Evolutionary conservation across 2,329 filamentous ascomycete species (phyloP).

Genomic region (Fusarium mangiferae): DNA sequence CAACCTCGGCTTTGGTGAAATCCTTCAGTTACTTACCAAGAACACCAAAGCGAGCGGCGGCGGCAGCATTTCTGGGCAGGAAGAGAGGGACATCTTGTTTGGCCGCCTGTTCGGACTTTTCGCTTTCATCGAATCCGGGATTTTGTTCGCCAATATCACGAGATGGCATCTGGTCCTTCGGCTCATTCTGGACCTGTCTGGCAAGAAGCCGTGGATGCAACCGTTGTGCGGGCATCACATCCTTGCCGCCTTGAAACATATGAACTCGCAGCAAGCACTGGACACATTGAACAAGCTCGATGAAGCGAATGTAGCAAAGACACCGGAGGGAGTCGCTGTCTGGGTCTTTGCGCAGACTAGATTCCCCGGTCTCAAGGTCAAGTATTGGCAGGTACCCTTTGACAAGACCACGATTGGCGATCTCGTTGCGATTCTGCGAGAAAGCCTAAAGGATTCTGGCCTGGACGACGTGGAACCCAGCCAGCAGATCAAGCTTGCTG

Average conservation of each 20-base stretch:
- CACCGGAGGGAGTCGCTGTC: slow-evolving; percentile 88
- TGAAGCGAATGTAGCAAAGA: slow-evolving; percentile 75
- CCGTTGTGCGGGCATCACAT: slow-evolving; percentile 40
- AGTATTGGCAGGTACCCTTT: slow-evolving; percentile 84
- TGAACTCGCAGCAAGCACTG: slow-evolving; percentile 65
- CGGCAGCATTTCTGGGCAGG: slow-evolving; percentile 66
- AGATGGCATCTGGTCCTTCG: slow-evolving; percentile 76
- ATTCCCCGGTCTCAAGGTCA: slow-evolving; percentile 71
- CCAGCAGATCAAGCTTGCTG: slow-evolving; percentile 69
- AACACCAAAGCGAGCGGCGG: slow-evolving; percentile 66
- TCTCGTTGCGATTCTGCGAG: slow-evolving; percentile 82
- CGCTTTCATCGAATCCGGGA: slow-evolving; percentile 82
- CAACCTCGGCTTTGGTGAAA: neutral
- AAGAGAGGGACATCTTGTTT: slow-evolving; percentile 86
- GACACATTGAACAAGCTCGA: slow-evolving; percentile 69
- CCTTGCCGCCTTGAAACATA: slow-evolving; percentile 52
- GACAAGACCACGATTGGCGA: slow-evolving; percentile 73
- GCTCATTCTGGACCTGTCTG: slow-evolving; percentile 72
- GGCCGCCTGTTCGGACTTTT: slow-evolving; percentile 89
- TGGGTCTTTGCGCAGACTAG: slow-evolving; percentile 78
- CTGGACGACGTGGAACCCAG: slow-evolving; percentile 29
- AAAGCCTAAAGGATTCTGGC: slow-evolving; percentile 68
- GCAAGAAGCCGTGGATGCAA: neutral
- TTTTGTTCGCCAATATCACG: slow-evolving; percentile 72
- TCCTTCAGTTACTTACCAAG: slow-evolving; percentile 57